Base-by-base conservation (phyloP, 1,284 basidiomycete species). In the Ceratobasidium sp. region DNA sequence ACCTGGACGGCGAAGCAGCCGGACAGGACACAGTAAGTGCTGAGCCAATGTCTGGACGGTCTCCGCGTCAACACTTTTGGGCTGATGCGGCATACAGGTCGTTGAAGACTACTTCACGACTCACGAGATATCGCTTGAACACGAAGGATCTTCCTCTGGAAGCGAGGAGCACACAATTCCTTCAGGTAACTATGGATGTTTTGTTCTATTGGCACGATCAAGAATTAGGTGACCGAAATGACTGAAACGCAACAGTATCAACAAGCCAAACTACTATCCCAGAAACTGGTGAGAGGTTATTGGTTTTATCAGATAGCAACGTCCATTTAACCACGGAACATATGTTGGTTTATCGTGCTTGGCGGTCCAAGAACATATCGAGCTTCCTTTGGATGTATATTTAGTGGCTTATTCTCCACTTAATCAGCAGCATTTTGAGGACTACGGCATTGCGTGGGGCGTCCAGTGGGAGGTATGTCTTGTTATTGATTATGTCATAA, bases 401-500 rank as follows among this genome's bases (percentile, higher is more conserved):
- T 15, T 39, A 1, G 70, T 79, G 6, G 79, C 79, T 9, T 60
- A 73, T 46, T 80, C 79, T 2, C 20, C 44, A 20, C 23, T 20
- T 2, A 55, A 75, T 63, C 61, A 67, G 7, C 15, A 39, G 42
- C 39, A 33, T 15, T 80, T 80, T 33, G 79, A 80, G 33, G 42
- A 51, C 3, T 44, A 51, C 18, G 44, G 33, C 10, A 64, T 78
- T 9, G 58, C 71, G 5, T 80, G 79, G 79, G 70, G 53, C 1
- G 79, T 78, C 0, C 79, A 80, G n/a, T 80, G 66, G 71, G 68
- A 78, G 28, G 77, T 80, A 1, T 53, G 70, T 49, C n/a, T 39
- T 13, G 18, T 28, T 33, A 18, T 49, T 26, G 23, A 53, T 69
- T 69, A 69, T 28, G 44, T 51, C 67, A 69, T 46, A 53, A 33